Evolutionary conservation across 176 grass and related monocot genomes (phyloP), one percentile per base, ranked within the genome.

Genomic region (Avena eriantha): DNA sequence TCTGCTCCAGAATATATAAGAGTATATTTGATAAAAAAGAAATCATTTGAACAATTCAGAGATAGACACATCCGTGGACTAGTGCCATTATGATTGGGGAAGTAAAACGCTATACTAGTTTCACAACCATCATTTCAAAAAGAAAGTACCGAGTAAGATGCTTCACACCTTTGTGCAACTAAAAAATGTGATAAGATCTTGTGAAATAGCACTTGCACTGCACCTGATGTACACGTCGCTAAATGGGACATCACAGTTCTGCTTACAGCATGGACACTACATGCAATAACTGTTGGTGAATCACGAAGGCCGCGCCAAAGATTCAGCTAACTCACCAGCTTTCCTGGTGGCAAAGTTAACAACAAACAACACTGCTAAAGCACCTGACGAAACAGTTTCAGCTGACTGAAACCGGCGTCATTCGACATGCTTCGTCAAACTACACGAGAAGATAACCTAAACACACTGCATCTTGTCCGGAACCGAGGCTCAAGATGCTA

Each of bases 391-490:
- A 41, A 47, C 10, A 7, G 19, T 76, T 75, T 89, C 72, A 51
- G 41, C 29, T 35, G 13, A 54, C 78, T 73, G 13, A 64, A 78
- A 16, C 22, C 0, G 5, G 19, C 65, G 54, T 33, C 6, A 63
- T 16, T 79, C 75, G 73, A 56, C 47, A 55, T 3, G 3, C 80
- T 48, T 79, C 74, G 43, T 53, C 81, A 61, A 48, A 87, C 57
- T 57, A 83, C 56, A 65, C 11, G 68, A 29, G 21, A 45, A 9
- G 76, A 65, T 50, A 72, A 50, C 1, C 68, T 60, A 91, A 80
- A 69, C n/a, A 66, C 39, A 50, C 4, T 13, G 14, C 59, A 57
- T 10, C 46, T 59, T 35, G 73, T 18, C 45, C 1, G 61, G n/a
- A 33, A 34, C 9, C 9, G 4, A 64, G 61, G 34, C 4, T 75